Evolutionary conservation across 2,329 filamentous ascomycete genomes (phyloP), one percentile per base, ranked within the genome.

Genomic region (Cladosporium sp.): DNA sequence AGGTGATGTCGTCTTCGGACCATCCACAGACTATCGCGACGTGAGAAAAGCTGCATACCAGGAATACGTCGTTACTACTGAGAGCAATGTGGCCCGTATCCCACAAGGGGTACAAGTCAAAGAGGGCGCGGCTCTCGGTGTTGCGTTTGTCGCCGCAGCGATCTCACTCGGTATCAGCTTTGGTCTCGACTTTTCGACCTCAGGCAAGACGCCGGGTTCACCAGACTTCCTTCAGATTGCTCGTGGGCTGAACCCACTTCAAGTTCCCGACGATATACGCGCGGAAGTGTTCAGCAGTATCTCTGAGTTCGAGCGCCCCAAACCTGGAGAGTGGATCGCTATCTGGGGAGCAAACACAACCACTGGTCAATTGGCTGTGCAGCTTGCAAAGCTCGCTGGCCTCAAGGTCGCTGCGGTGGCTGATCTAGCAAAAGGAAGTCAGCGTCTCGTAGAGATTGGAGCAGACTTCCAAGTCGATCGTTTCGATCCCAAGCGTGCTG

Each of bases 341-440:
- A 83, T 91, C 47, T 91, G 88, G 88, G 88, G 88, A 57, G 88
- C 83, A 77, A 90, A 86, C 1, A 88, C 86, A 0, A 89, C 86
- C 0, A 89, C 85, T 1, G 88, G 87, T 0, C 81, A 85, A 61
- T 76, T 89, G 6, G 77, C 82, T 0, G 78, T 87, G 3, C 88
- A 91, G 65, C 77, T 91, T 1, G 87, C 88, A 0, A 83, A 85
- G 39, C 75, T 89, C 0, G 82, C 80, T 0, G 87, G 87, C 0
- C 71, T 91, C 0, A 81, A 78, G 25, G 85, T 89, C 1, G 81
- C 88, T 24, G 80, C 82, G 2, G 78, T 91, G 0, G 84, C 87
- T 0, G 87, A 91, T 64, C 79, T 81, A 4, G 84, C 82, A 1
- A 84, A 84, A 58, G 87, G 90, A 61, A 88, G 87, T 0, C 71